Base-by-base conservation (phyloP, 768 basidiomycete genomes). In the Rubroboletus pulcherrimus region DNA sequence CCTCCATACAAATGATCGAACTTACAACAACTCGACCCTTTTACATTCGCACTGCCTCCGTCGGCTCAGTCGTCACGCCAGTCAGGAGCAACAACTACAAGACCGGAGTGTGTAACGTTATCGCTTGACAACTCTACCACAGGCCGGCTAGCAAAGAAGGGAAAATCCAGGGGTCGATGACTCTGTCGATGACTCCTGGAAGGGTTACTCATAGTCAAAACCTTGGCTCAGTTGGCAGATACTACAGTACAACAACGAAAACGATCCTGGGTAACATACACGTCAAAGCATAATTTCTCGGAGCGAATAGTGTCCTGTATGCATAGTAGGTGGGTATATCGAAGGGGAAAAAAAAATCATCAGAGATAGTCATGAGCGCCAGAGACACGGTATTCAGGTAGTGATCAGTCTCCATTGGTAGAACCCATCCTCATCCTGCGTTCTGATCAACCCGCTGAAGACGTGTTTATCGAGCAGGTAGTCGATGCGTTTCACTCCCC, bases 401-500 rank as follows among this genome's bases (percentile, higher is more conserved):
- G 71, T 68, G 48, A 73, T 59, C 40, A 71, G 42, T 47, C 37
- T 66, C 69, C 70, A 71, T 29, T 70, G 67, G 34, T 56, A 63
- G 43, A 63, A 66, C 1, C 70, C 70, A 30, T 71, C 70, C 24
- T 64, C 62, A 2, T 73, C 70, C 5, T 63, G 55, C 15, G 60
- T 59, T 53, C 70, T 68, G 35, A 70, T 56, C 55, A 78, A 56
- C 19, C 77, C 76, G 49, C 62, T 71, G 63, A 78, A 78, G 44
- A 67, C 48, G 56, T 66, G 70, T 59, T 54, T 66, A 0, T 72
- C 73, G 43, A 56, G 49, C 31, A 78, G 42, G 41, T 75, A 78
- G 60, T 78, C 77, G 21, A 78, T 61, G 7, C 73, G 62, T 42
- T 71, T 75, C 41, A 78, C 77, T 1, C 77, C 77, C 43, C 66